Conservation (phyloP, 1,139 yeast species). For the Yamadazyma oceani region DNA sequence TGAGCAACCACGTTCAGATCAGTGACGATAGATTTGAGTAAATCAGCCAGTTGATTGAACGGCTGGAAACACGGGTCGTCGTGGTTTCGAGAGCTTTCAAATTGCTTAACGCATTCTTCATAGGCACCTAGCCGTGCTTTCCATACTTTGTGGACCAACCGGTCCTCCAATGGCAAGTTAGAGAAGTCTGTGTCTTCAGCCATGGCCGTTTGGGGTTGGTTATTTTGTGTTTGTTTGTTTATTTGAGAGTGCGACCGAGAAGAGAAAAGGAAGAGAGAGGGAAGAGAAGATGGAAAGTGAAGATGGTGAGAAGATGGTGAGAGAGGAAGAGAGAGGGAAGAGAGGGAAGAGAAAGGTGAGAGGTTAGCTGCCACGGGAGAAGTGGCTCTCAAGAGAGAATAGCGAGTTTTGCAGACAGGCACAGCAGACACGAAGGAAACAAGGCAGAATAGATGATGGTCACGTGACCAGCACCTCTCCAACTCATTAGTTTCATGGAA, state of each 20-base stretch:
- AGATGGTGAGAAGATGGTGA: neutral
- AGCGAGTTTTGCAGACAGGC: no score
- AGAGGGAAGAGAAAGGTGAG: neutral
- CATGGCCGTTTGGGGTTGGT: constrained; percentile 16
- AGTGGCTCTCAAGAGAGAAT: no score
- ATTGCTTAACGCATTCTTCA: constrained; percentile 57
- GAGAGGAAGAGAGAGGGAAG: neutral
- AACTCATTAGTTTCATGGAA: no score
- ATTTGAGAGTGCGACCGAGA: constrained; percentile 6
- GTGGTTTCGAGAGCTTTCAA: constrained; percentile 56
- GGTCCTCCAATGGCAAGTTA: constrained; percentile 62
- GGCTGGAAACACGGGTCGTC: constrained; percentile 53
- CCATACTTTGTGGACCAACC: constrained; percentile 80
- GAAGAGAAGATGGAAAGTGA: neutral
- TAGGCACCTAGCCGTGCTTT: constrained; percentile 84
- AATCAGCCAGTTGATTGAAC: constrained; percentile 49
- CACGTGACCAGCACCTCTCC: no score
- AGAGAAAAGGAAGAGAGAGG: neutral
- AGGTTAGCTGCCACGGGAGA: no score
- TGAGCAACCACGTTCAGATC: constrained; percentile 93
- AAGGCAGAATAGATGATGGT: no score
- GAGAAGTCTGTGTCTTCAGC: constrained; percentile 56
- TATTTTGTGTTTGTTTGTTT: constrained; percentile 9
- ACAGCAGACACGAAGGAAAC: no score
- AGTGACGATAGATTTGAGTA: constrained; percentile 56